Base-by-base conservation (phyloP, 768 basidiomycete genomes). In the Goffeauzyma gilvescens region DNA sequence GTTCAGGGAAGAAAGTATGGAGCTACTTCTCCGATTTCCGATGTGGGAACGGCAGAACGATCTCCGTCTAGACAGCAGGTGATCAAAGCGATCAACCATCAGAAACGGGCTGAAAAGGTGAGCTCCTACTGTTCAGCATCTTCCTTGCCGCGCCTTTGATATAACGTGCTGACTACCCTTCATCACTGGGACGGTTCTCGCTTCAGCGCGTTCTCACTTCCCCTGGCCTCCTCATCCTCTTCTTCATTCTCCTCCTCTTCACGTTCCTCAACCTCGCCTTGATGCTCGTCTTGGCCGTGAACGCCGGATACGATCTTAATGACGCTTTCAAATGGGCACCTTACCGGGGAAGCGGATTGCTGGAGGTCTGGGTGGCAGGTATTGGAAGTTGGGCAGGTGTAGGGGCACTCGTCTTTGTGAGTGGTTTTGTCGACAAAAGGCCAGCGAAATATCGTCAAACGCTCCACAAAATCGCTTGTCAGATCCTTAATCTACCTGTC, bases 181-280 rank as follows among this genome's bases (percentile, higher is more conserved):
- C n/a, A n/a, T n/a, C n/a, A n/a, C n/a, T n/a, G n/a, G n/a, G n/a
- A n/a, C n/a, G n/a, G n/a, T n/a, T n/a, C n/a, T n/a, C n/a, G n/a
- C n/a, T n/a, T n/a, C 12, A 62, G 60, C 22, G 60, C 10, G 54
- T 62, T 30, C 40, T 62, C 17, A 62, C 60, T 4, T 59, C 60
- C 5, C 42, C 53, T n/a, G 56, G 57, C 8, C 32, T 62, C 3
- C 49, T 52, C 36, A 32, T 52, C 23, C 23, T 53, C 27, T 57
- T 58, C 49, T 54, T 54, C 46, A 31, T 43, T 13, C 43, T 63
- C 9, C 52, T 55, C n/a, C 17, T 51, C 4, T 42, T 54, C 22
- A 51, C 53, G 4, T 57, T 58, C 38, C 24, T 47, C 2, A 52
- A 50, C 20, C 36, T 59, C 34, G 51, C 55, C 24, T 38, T 58